Percentiles rank a stretch among this genome's conserved stretches.
Evolutionary conservation across 2,329 filamentous ascomycete species (phyloP).

Genomic region (Meredithiella fracta): DNA sequence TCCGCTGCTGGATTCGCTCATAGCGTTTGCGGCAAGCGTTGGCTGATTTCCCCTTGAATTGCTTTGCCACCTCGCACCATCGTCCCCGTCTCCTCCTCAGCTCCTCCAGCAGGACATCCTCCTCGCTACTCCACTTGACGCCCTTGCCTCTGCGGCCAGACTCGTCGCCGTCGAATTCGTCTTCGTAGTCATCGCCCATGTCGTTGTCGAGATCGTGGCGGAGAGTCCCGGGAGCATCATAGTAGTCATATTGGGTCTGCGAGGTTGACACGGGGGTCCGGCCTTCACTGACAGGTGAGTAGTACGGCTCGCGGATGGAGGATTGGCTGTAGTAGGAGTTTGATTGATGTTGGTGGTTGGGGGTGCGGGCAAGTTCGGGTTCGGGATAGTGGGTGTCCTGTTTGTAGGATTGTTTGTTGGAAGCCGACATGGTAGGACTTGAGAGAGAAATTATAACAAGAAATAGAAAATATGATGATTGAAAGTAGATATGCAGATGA

Average conservation of each 20-base stretch:
- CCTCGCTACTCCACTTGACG: constrained; percentile 72
- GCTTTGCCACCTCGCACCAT: constrained; percentile 12
- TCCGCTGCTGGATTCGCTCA: constrained; percentile 65
- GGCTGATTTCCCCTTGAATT: constrained; percentile 62
- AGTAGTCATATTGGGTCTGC: constrained; percentile 12
- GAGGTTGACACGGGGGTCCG: constrained; percentile 6
- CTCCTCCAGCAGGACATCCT: constrained; percentile 24
- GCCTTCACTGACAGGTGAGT: constrained; percentile 13
- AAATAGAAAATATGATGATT: constrained; percentile 6
- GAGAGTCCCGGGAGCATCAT: constrained; percentile 6
- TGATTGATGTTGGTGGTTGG: not conserved
- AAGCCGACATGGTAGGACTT: constrained; percentile 28
- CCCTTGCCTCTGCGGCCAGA: constrained; percentile 27
- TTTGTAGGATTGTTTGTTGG: constrained; percentile 25
- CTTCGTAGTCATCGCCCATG: constrained; percentile 4
- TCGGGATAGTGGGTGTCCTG: constrained; percentile 14
- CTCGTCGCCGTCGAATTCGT: constrained; percentile 11
- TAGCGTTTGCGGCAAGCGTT: constrained; percentile 85
- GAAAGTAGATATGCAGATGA: constrained; percentile 2
- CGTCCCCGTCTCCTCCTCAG: constrained; percentile 10
- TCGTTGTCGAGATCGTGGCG: constrained; percentile 7
- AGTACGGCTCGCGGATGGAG: constrained; percentile 11
- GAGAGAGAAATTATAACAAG: constrained; percentile 5
- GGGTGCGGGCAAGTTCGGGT: constrained; percentile 22
- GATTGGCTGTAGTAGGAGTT: constrained; percentile 8